Conservation (phyloP, 768 basidiomycete species). For the Suillus subluteus region DNA sequence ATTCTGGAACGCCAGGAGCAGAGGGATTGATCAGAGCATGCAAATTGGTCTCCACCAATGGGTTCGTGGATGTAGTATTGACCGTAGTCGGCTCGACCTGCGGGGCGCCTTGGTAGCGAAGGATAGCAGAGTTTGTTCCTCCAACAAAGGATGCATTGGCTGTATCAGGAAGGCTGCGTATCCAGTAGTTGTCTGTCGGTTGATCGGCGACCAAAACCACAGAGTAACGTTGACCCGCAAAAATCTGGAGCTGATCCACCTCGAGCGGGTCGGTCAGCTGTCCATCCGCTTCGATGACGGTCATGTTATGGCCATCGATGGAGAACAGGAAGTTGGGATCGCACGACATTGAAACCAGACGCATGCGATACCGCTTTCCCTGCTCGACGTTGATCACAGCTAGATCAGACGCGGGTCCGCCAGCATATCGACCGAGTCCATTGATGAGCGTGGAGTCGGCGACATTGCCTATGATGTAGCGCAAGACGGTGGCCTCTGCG, state of each 20-base stretch:
- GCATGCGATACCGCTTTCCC: conserved; percentile 42
- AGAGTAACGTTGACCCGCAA: conserved; percentile 39
- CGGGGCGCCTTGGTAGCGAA: conserved; percentile 50
- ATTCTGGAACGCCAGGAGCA: conserved; percentile 41
- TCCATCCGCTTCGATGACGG: conserved; percentile 52
- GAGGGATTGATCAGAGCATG: conserved; percentile 28
- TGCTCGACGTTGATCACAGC: conserved; percentile 38
- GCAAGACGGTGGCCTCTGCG: too few species aligned
- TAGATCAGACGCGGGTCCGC: conserved; percentile 37
- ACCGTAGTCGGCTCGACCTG: conserved; percentile 42
- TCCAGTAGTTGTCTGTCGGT: conserved; percentile 47
- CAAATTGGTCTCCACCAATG: conserved; percentile 36
- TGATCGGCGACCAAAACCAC: conserved; percentile 37
- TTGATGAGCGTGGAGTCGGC: conserved; percentile 42
- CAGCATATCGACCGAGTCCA: conserved; percentile 39
- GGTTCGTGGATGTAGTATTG: conserved; percentile 24
- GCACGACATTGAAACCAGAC: conserved; percentile 44
- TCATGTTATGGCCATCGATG: conserved; percentile 48
- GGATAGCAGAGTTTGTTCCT: conserved; percentile 57
- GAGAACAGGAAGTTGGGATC: conserved; percentile 46
- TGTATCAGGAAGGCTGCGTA: conserved; percentile 41
- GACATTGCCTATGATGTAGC: background rate
- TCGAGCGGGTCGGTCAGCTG: conserved; percentile 40
- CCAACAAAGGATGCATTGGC: conserved; percentile 28
- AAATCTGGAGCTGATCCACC: conserved; percentile 45